Evolutionary conservation across 495 filamentous ascomycete genomes (phyloP), one percentile per base, ranked within the genome.

Genomic region (Podospora fimiseda): DNA sequence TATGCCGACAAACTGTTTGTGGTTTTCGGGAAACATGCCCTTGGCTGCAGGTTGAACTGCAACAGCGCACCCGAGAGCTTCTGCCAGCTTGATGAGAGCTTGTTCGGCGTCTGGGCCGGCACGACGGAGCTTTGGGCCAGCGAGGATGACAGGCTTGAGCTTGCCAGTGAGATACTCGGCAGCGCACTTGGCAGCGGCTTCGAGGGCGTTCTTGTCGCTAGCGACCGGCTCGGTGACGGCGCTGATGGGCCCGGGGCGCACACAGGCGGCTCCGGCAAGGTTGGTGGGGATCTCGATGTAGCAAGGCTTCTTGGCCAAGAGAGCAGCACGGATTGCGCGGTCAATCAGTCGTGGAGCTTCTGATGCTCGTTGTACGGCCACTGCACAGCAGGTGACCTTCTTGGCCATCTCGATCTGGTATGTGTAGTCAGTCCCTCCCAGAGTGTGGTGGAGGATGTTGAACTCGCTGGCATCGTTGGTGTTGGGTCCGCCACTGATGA

Each of bases 261-360:
- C 53, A 21, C 60, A 62, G 15, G 41, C 24, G 9, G 57, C 60
- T 52, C 81, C 73, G 4, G 89, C 80, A 64, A 94, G 83, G 63
- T 96, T 87, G 13, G 86, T 87, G 3, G 90, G 90, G 7, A 96
- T 74, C 43, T 82, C 82, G 56, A 95, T 82, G 67, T 95, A 96
- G 18, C 90, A 84, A 0, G 87, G 87, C 22, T 86, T 77, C 53
- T 79, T 80, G 55, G 74, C 77, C 30, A 87, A 62, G 74, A 81
- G 87, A 58, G 89, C 92, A 70, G 88, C 78, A 20, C 80, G 77
- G 36, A 96, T 77, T 1, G 84, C 81, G 52, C 88, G 76, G 59
- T 96, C 90, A 55, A 94, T 90, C 24, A 85, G 77, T 9, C 74
- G 71, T 2, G 86, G 80, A 14, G 83, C 84, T 43, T 88, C 81